phyloP scores from a whole-genome alignment of 2,329 filamentous ascomycete genomes.

The Kalaharituber pfeilii region DNA sequence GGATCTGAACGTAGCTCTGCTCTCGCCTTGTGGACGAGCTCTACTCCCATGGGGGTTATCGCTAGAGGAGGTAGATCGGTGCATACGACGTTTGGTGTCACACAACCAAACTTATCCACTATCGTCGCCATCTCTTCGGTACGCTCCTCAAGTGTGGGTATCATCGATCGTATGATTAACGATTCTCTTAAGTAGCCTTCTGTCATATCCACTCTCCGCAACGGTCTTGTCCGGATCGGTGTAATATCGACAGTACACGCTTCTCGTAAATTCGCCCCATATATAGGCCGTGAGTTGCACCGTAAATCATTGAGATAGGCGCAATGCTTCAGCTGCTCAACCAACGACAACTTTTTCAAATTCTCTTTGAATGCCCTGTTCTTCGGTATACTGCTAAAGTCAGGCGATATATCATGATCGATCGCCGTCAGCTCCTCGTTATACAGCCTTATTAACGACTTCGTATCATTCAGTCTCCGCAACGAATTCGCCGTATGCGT shows the following conservation, averaged over 20 bases:
- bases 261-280: slow-evolving; percentile 62
- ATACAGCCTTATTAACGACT: slow-evolving; percentile 17
- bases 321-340: slow-evolving; percentile 63
- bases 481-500: slow-evolving; percentile 6
- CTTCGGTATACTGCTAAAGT: slow-evolving; percentile 16
- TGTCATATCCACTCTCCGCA: slow-evolving; percentile 44
- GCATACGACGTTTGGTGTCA: slow-evolving; percentile 76
- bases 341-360: slow-evolving; percentile 47
- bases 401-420: slow-evolving; percentile 23
- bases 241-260: slow-evolving; percentile 48
- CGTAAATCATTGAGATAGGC: slow-evolving; percentile 67
- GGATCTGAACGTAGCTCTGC: slow-evolving; percentile 52
- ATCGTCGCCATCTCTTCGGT: slow-evolving; percentile 54
- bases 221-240: slow-evolving; percentile 43
- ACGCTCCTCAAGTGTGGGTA: slow-evolving; percentile 58
- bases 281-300: slow-evolving; percentile 63
- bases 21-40: slow-evolving; percentile 38
- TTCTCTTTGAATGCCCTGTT: slow-evolving; percentile 59
- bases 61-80: slow-evolving; percentile 54
- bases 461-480: slow-evolving; percentile 4
- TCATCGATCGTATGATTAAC: slow-evolving; percentile 43
- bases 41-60: slow-evolving; percentile 43
- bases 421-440: slow-evolving; percentile 22
- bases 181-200: slow-evolving; percentile 62
- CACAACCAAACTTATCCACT: slow-evolving; percentile 76